Base-by-base conservation (phyloP, 73 alveolate species). In the Blepharisma stoltei region DNA sequence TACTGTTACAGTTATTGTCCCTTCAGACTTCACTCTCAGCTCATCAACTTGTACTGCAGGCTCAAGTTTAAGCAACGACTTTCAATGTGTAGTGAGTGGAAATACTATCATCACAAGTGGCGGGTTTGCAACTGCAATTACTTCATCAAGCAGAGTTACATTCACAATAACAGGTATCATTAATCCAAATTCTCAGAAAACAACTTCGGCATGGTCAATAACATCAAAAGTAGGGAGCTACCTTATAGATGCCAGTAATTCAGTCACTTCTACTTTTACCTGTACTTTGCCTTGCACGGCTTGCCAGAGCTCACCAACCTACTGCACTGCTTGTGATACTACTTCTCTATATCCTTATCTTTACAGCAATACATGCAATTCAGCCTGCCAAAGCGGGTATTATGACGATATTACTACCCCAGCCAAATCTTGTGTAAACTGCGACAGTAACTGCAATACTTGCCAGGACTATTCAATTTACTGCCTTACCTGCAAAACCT, bases 141-240 rank as follows among this genome's bases (percentile, higher is more conserved):
- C 73, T 14, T 18, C 73, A 1, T 8, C 48, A 14, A 38, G 23
- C 2, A 18, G 23, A 1, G 46, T 60, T 5, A 9, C 11, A 4
- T 14, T 60, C 46, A 20, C 73, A 18, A 60, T 60, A 11, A 60
- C 73, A 8, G 49, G 38, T 2, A 60, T 60, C 38, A 60, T 38
- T 2, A 60, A 60, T 4, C 73, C 73, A 25, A 60, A 14, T 20
- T 20, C 73, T 60, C 46, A 14, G 73, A 25, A 2, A 1, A 1
- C 73, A 2, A 60, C 73, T 20, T 60, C 73, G 5, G 73, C 73
- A 14, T 60, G 73, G 73, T 20, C 73, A 60, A 60, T 60, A 20
- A 25, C 45, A 2, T 60, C 73, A 25, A 60, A 60, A 5, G 5
- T 38, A 18, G 73, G 73, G 45, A 60, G 73, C 23, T 60, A 60